Base-by-base conservation (phyloP, 179 eudicot species). In the Beta corolliflora region DNA sequence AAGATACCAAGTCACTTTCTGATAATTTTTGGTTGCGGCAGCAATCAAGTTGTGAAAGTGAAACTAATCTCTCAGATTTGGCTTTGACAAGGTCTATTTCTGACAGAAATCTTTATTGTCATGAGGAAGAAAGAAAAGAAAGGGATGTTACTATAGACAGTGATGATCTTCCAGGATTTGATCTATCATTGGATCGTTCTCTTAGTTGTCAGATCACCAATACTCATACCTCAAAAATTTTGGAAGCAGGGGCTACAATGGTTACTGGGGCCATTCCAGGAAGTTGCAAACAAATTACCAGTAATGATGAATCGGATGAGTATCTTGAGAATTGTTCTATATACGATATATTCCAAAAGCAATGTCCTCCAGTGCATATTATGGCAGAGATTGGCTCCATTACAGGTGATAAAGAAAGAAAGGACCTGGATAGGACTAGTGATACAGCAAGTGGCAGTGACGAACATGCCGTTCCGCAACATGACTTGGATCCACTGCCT, bases 251-350 rank as follows among this genome's bases (percentile, higher is more conserved):
- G 79, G 66, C 25, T 19, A 75, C 71, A 48, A 71, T 77, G 60
- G 82, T 79, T 71, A 75, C 44, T 44, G 77, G 81, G 82, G 81
- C 82, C 56, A 73, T 64, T 83, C 64, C 81, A 78, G 77, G 82
- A 75, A 8, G 80, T n/a, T 77, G 67, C 75, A 79, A 82, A 73
- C 85, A 85, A 78, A 74, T 44, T 53, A 76, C 75, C 54, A 79
- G 72, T 74, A 75, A 85, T 68, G 89, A 85, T 83, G 89, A 83
- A 58, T 66, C 86, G 64, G 85, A 77, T 54, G 90, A 86, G 18
- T 86, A 83, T 81, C 90, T 88, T 73, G 85, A 86, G 50, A 60
- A 75, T 50, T 81, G 83, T 86, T 80, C 86, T 53, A 81, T 76
- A 77, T 13, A 84, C 66, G 73, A 88, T 79, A 75, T 85, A 5